Percentiles rank a stretch among this genome's conserved stretches.
These are phyloP conservation scores for Vitis rotundifolia DNA, from an alignment of 164 flowering plant species.

Conservation along the genomic window DNA sequence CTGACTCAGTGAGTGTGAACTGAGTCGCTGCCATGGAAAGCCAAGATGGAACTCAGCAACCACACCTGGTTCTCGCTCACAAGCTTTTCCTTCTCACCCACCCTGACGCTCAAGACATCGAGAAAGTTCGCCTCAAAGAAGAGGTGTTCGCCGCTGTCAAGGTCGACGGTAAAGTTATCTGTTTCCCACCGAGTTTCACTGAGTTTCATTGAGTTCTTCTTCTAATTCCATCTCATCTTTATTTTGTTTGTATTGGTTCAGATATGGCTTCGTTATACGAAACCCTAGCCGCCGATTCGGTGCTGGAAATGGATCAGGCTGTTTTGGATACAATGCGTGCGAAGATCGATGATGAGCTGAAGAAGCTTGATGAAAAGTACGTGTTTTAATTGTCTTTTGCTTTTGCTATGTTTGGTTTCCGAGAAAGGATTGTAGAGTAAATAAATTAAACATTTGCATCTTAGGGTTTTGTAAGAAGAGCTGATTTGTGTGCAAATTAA, in stretches of 20 bases:
- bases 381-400: constrained; percentile 17
- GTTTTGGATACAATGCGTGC: constrained; percentile 70
- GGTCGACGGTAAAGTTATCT: constrained; percentile 49
- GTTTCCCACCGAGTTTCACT: neutral
- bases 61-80: constrained; percentile 66
- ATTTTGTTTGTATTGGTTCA: constrained; percentile 14
- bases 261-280: constrained; percentile 85
- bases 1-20: constrained; percentile 7
- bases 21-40: constrained; percentile 51
- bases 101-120: constrained; percentile 82
- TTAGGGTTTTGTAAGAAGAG: neutral
- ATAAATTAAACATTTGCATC: too few species aligned
- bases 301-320: constrained; percentile 68
- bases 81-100: constrained; percentile 80
- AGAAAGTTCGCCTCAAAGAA: constrained; percentile 75
- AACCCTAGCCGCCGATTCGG: constrained; percentile 51
- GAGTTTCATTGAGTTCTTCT: neutral
- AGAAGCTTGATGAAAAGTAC: constrained; percentile 91
- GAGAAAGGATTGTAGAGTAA: neutral
- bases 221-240: neutral
- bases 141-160: constrained; percentile 65
- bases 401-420: neutral
- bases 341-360: constrained; percentile 75
- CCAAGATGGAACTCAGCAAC: constrained; percentile 70
- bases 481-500: neutral